A percentile compares a stretch with the other conserved stretches of the same genome.
These are phyloP conservation scores for Hawksworthiomyces lignivorus DNA, from an alignment of 2,329 filamentous ascomycete genomes.

Conservation along the genomic window DNA sequence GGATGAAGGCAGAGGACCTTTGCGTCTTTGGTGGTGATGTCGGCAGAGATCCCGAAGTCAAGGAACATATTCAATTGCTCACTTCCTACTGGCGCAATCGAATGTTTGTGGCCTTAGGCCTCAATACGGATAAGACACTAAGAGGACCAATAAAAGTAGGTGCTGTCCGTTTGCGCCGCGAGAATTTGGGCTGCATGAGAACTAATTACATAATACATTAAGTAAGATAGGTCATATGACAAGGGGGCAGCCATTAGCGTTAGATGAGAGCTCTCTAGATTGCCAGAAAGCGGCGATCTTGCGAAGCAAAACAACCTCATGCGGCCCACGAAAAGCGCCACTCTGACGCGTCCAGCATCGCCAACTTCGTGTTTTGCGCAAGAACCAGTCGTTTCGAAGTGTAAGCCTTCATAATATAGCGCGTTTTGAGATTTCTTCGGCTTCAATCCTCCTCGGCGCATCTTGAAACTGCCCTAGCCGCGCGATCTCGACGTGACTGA, in stretches of 20 bases:
- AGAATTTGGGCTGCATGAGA: too few species aligned
- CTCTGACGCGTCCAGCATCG: conserved; percentile 15
- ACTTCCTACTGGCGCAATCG: conserved; percentile 10
- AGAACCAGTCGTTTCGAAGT: neutral
- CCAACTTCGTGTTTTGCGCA: conserved; percentile 8
- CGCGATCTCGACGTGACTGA: neutral
- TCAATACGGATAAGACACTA: too few species aligned
- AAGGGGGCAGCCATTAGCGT: neutral
- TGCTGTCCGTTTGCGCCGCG: too few species aligned
- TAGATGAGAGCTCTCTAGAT: conserved; percentile 8
- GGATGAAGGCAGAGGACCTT: neutral
- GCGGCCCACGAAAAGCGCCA: neutral
- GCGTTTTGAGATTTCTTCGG: neutral
- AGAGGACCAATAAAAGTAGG: too few species aligned
- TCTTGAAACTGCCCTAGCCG: neutral
- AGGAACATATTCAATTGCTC: conserved; percentile 7
- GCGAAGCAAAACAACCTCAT: conserved; percentile 5
- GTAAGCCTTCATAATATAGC: neutral
- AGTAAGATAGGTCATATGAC: neutral
- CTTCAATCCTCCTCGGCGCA: conserved; percentile 13
- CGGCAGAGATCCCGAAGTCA: conserved; percentile 3
- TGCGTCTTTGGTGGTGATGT: neutral
- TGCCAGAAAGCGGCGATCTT: conserved; percentile 4
- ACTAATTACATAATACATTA: conserved; percentile 5
- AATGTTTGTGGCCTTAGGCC: conserved; percentile 12